These are phyloP conservation scores for Ceratobasidium sp. DNA, from an alignment of 1,284 basidiomycete genomes.

Conservation along the genomic window DNA sequence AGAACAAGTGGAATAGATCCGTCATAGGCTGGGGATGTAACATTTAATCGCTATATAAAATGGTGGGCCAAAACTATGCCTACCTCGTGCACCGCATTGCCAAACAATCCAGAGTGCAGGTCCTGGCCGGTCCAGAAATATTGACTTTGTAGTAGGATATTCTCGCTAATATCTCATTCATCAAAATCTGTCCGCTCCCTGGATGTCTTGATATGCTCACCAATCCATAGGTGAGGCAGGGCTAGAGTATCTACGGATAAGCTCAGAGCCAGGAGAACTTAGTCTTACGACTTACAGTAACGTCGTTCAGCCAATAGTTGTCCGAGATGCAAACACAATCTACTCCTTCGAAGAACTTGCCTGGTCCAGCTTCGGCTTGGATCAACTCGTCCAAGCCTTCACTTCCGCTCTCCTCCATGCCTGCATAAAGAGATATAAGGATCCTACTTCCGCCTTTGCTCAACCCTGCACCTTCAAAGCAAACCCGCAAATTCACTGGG, in stretches of 20 bases:
- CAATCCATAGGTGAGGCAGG: constrained; percentile 77
- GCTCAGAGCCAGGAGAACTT: neutral
- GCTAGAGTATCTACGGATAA: constrained; percentile 46
- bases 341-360: constrained; percentile 86
- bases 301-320: constrained; percentile 85
- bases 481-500: constrained; percentile 93
- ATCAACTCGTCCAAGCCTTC: constrained; percentile 95
- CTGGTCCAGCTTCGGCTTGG: constrained; percentile 73
- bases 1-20: constrained; percentile 79
- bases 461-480: constrained; percentile 75
- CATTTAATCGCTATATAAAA: neutral
- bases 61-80: constrained; percentile 46
- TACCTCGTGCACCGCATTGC: constrained; percentile 82
- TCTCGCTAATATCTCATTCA: constrained; percentile 71
- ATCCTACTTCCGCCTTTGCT: neutral
- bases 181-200: constrained; percentile 52
- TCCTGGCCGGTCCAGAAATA: constrained; percentile 86
- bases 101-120: constrained; percentile 92
- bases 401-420: constrained; percentile 97
- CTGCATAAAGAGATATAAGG: constrained; percentile 37
- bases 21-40: constrained; percentile 67
- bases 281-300: constrained; percentile 55
- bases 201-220: constrained; percentile 24
- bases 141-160: constrained; percentile 88
- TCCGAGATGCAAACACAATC: constrained; percentile 98